Base-by-base conservation (phyloP, 352 stramenopile species). In the Pythium utonaiense region DNA sequence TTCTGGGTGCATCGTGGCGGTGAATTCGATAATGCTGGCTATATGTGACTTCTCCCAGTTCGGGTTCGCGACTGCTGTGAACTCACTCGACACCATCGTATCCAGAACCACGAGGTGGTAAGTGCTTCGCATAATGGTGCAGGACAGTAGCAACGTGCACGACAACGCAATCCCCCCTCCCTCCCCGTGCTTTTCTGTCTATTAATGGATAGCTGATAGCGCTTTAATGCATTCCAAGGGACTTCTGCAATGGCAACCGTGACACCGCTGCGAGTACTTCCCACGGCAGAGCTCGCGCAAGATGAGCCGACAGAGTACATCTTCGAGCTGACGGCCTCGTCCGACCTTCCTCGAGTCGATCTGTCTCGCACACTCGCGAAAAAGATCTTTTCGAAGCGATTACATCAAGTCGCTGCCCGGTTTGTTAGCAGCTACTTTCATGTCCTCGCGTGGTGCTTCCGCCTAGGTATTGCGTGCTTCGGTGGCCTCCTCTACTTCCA, bases 401-500 rank as follows among this genome's bases (percentile, higher is more conserved):
- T 17, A 19, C 40, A 47, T 19, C 40, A 19, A 25, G n/a, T 9
- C 3, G n/a, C 14, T 4, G 40, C 6, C 4, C 3, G 16, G 2
- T 30, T 59, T 17, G 21, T 40, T 12, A 10, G 38, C 13, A 51
- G 49, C 17, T 30, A 59, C 40, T 59, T 59, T 25, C 36, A 50
- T 28, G 24, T 41, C 7, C 36, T 38, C 12, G 52, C 45, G 12
- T 50, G 52, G 36, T 38, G 17, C 52, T 58, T 58, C 10, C 52
- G 52, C 22, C 45, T 58, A 6, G 53, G 42, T 17, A 45, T 60
- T 10, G 28, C 30, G 40, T 53, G 40, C 25, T 60, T 53, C 4
- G 53, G 40, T 12, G 40, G n/a, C 14, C 40, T 47, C 6, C n/a
- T 47, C 5, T 47, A 47, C n/a, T 47, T 47, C 40, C n/a, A 47